Percentiles rank a stretch among this genome's conserved stretches.
These are phyloP conservation scores for Pluteus cervinus DNA, from an alignment of 768 basidiomycete species.

Conservation along the genomic window DNA sequence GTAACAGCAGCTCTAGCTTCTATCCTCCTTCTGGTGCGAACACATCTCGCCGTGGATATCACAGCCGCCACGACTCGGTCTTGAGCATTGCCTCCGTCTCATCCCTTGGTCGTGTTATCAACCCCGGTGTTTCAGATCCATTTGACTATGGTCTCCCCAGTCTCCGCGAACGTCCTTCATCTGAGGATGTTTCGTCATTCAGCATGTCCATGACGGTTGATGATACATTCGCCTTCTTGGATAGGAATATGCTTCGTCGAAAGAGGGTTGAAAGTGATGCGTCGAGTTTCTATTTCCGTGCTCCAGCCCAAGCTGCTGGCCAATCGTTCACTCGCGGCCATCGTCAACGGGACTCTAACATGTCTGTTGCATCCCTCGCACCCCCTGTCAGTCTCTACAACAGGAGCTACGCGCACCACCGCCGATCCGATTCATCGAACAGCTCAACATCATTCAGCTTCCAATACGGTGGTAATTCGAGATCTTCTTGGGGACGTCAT, in stretches of 20 bases:
- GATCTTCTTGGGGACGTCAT: conserved; percentile 56
- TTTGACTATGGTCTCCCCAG: conserved; percentile 66
- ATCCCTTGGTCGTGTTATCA: conserved; percentile 65
- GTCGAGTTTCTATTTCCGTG: conserved; percentile 71
- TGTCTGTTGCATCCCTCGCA: conserved; percentile 45
- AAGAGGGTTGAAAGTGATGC: conserved; percentile 68
- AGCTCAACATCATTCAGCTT: conserved; percentile 55
- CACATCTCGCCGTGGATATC: conserved; percentile 29
- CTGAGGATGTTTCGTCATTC: conserved; percentile 49
- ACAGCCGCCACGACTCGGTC: conserved; percentile 49
- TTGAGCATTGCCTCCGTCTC: conserved; percentile 78
- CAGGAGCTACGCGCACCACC: conserved; percentile 46
- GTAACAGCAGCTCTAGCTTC: conserved; percentile 56
- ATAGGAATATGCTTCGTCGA: conserved; percentile 17
- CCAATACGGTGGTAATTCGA: conserved; percentile 52
- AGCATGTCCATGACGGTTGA: conserved; percentile 55
- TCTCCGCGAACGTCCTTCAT: conserved; percentile 46
- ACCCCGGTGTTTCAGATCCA: conserved; percentile 59
- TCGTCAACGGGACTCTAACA: conserved; percentile 56
- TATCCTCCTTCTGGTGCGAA: conserved; percentile 49
- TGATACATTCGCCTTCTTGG: conserved; percentile 67
- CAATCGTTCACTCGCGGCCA: conserved; percentile 40
- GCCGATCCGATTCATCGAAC: conserved; percentile 51
- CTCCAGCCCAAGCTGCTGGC: conserved; percentile 20
- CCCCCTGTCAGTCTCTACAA: conserved; percentile 75